phyloP scores from a whole-genome alignment of 1,284 basidiomycete species.

The Tylopilus sp. region DNA sequence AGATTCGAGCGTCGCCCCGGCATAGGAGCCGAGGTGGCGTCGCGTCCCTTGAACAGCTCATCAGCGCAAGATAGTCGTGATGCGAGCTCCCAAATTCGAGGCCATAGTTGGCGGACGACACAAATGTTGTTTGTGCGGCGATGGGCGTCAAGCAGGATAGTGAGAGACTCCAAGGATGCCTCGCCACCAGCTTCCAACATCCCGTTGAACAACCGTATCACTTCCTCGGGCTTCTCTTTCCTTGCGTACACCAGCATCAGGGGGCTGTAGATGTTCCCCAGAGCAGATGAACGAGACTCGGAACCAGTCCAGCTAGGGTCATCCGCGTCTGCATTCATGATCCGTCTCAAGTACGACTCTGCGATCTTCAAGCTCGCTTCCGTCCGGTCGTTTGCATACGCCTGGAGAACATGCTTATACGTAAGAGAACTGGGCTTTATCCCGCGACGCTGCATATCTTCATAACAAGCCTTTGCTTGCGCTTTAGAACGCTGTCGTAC shows the following conservation, averaged over 20 bases:
- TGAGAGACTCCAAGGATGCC: constrained; percentile 58
- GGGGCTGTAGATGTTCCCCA: constrained; percentile 59
- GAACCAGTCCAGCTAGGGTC: constrained; percentile 40
- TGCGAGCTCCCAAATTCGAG: constrained; percentile 58
- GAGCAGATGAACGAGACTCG: constrained; percentile 39
- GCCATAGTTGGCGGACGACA: constrained; percentile 64
- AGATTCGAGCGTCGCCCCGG: constrained; percentile 46
- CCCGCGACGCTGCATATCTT: constrained; percentile 67
- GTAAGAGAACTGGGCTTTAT: constrained; percentile 70
- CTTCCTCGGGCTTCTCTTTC: constrained; percentile 46
- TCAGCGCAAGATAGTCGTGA: constrained; percentile 38
- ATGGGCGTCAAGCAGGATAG: constrained; percentile 73
- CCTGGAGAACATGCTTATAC: constrained; percentile 64
- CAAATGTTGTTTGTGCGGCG: constrained; percentile 57
- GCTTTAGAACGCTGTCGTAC: constrained; percentile 54
- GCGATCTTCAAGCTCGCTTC: constrained; percentile 52
- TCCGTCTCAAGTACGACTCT: constrained; percentile 54
- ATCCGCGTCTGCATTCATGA: constrained; percentile 38
- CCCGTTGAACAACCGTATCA: constrained; percentile 54
- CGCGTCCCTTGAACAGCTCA: constrained; percentile 30
- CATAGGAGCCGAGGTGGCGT: constrained; percentile 8
- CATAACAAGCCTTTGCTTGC: constrained; percentile 65
- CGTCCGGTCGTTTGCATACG: constrained; percentile 50
- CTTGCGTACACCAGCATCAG: constrained; percentile 58
- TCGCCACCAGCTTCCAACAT: constrained; percentile 53